These are phyloP conservation scores for Colletotrichum sp. DNA, from an alignment of 2,329 filamentous ascomycete species.

Conservation along the genomic window DNA sequence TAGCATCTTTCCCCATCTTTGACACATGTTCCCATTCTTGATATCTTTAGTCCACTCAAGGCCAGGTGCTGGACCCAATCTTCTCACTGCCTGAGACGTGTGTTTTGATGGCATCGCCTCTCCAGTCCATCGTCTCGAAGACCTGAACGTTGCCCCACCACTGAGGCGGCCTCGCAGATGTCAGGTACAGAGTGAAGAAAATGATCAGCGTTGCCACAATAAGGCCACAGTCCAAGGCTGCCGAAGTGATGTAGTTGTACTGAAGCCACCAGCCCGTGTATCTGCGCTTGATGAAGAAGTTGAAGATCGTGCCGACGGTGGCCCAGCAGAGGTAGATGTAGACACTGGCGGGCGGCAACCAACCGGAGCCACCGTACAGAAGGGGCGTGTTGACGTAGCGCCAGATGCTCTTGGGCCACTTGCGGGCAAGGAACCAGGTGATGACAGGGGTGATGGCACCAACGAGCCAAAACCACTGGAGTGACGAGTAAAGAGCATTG, in stretches of 20 bases:
- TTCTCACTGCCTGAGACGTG: conserved; percentile 46
- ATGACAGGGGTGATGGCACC: conserved; percentile 66
- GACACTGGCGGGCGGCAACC: conserved; percentile 72
- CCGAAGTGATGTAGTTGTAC: conserved; percentile 79
- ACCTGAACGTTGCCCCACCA: conserved; percentile 68
- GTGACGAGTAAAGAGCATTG: conserved; percentile 63
- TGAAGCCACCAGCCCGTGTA: conserved; percentile 78
- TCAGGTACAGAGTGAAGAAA: conserved; percentile 71
- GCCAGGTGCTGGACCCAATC: conserved; percentile 58
- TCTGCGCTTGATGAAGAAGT: conserved; percentile 68
- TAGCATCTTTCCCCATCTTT: background rate
- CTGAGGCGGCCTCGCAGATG: conserved; percentile 55
- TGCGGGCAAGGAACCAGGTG: conserved; percentile 67
- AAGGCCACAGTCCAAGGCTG: conserved; percentile 72
- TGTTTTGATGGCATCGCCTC: conserved; percentile 46
- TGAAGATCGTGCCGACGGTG: conserved; percentile 70
- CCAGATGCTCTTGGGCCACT: conserved; percentile 65
- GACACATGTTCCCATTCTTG: background rate
- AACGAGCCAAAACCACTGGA: conserved; percentile 76
- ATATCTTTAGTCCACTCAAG: conserved; percentile 27
- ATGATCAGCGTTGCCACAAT: conserved; percentile 71
- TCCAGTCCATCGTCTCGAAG: conserved; percentile 51
- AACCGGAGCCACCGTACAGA: conserved; percentile 68
- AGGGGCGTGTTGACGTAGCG: conserved; percentile 73
- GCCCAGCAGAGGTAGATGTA: conserved; percentile 77